Conservation (phyloP, 495 filamentous ascomycete genomes). For the Penicillium daleae region DNA sequence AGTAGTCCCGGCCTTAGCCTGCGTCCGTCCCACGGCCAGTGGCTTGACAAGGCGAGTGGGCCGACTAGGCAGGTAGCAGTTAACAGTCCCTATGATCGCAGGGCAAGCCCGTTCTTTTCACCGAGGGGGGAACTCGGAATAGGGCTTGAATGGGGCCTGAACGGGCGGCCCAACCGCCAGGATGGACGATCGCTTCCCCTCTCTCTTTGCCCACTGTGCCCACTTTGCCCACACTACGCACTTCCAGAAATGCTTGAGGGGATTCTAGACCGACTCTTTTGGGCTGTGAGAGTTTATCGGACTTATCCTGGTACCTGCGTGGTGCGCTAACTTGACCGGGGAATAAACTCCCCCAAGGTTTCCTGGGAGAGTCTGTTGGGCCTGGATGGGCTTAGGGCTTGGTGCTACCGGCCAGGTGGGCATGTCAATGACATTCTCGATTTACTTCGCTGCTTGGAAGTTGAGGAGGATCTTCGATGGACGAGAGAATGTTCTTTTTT, state of each 20-base stretch:
- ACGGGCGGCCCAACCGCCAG: slow-evolving; percentile 4
- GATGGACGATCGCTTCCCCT: not conserved
- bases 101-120: slow-evolving; percentile 2
- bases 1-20: slow-evolving; percentile 13
- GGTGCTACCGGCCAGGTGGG: not conserved
- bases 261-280: slow-evolving; percentile 26
- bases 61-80: slow-evolving; percentile 12
- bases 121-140: slow-evolving; percentile 2
- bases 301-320: slow-evolving; percentile 21
- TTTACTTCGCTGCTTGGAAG: not conserved
- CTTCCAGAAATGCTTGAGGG: slow-evolving; percentile 21
- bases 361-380: not conserved
- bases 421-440: not conserved
- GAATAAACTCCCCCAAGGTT: not conserved
- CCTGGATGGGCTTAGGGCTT: not conserved
- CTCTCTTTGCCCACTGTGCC: not conserved
- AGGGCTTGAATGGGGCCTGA: not conserved
- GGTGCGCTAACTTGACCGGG: not conserved
- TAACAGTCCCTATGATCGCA: not conserved
- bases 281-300: not conserved
- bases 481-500: not conserved
- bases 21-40: slow-evolving; percentile 19
- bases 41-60: slow-evolving; percentile 1
- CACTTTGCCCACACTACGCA: not conserved
- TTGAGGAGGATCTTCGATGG: not conserved